Evolutionary conservation across 2,329 filamentous ascomycete genomes (phyloP).

Genomic region (Diaporthe vaccinii): DNA sequence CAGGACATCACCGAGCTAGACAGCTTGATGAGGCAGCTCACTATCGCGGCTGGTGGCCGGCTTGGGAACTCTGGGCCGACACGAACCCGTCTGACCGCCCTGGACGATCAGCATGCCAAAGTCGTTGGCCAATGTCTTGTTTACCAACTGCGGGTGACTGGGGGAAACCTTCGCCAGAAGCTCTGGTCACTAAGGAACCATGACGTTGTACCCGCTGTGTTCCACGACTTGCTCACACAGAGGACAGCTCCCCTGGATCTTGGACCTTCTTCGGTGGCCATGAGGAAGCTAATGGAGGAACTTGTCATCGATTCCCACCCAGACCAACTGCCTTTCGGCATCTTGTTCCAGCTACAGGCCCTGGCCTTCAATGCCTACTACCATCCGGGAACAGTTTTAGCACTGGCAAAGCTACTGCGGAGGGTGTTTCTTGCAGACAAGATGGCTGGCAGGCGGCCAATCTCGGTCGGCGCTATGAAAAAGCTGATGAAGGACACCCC

Average conservation of each 20-base stretch:
- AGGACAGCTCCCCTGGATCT: neutral
- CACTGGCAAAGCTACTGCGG: slow-evolving; percentile 61
- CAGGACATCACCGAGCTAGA: neutral
- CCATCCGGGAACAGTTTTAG: slow-evolving; percentile 64
- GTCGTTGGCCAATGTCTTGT: slow-evolving; percentile 59
- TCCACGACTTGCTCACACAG: slow-evolving; percentile 42
- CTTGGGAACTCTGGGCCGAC: slow-evolving; percentile 38
- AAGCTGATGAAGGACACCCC: slow-evolving; percentile 65
- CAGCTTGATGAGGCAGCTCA: slow-evolving; percentile 30
- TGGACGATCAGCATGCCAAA: slow-evolving; percentile 49
- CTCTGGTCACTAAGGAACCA: slow-evolving; percentile 48
- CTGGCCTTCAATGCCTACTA: slow-evolving; percentile 75
- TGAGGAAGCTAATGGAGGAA: slow-evolving; percentile 52
- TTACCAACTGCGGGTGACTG: slow-evolving; percentile 54
- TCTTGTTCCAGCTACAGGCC: slow-evolving; percentile 74
- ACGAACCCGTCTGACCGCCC: slow-evolving; percentile 47
- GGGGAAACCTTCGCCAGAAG: slow-evolving; percentile 47
- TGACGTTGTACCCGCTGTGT: slow-evolving; percentile 46
- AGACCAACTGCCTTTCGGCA: slow-evolving; percentile 60
- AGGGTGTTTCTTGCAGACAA: slow-evolving; percentile 46
- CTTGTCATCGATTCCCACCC: slow-evolving; percentile 47
- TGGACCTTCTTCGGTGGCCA: slow-evolving; percentile 41
- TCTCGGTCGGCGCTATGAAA: slow-evolving; percentile 68
- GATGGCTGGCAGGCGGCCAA: slow-evolving; percentile 49
- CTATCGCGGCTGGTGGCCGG: slow-evolving; percentile 35